A percentile compares a stretch with the other conserved stretches of the same genome.
These are phyloP conservation scores for Fusarium guadeloupense DNA, from an alignment of 2,329 filamentous ascomycete species.

Conservation along the genomic window DNA sequence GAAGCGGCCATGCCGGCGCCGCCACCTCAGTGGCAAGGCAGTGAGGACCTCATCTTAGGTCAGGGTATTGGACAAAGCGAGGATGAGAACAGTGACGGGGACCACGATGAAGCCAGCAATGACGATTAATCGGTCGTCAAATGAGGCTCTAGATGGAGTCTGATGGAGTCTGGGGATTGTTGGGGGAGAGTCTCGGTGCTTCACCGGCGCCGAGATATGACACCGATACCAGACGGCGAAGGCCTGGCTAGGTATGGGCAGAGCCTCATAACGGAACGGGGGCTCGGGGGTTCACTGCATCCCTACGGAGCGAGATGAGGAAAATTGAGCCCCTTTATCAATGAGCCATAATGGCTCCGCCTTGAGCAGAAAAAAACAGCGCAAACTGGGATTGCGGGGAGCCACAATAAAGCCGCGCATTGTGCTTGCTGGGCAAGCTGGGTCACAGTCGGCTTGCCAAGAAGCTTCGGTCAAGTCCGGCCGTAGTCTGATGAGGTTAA, in stretches of 20 bases:
- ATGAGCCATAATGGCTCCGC: constrained; percentile 29
- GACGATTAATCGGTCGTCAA: constrained; percentile 36
- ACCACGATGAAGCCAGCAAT: constrained; percentile 32
- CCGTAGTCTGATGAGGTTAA: constrained; percentile 36
- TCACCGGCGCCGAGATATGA: constrained; percentile 43
- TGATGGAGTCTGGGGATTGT: constrained; percentile 34
- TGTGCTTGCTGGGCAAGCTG: constrained; percentile 40
- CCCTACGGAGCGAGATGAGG: constrained; percentile 33
- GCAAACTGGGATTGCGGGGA: constrained; percentile 32
- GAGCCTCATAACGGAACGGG: constrained; percentile 27
- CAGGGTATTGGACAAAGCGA: constrained; percentile 55
- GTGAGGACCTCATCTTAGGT: constrained; percentile 68
- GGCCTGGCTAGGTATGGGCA: constrained; percentile 23
- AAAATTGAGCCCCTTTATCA: constrained; percentile 39
- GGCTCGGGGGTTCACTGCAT: neutral
- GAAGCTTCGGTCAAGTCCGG: constrained; percentile 43
- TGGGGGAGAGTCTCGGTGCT: constrained; percentile 37
- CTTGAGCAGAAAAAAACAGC: constrained; percentile 34
- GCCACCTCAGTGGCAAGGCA: constrained; percentile 74
- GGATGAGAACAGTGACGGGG: constrained; percentile 41
- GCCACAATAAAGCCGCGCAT: constrained; percentile 37
- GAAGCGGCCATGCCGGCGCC: constrained; percentile 67
- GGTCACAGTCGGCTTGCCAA: constrained; percentile 42
- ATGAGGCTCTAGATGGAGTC: constrained; percentile 32
- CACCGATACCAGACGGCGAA: constrained; percentile 32